Evolutionary conservation across 208 protist species (phyloP).

Genomic region (Crithidia fasciculata): DNA sequence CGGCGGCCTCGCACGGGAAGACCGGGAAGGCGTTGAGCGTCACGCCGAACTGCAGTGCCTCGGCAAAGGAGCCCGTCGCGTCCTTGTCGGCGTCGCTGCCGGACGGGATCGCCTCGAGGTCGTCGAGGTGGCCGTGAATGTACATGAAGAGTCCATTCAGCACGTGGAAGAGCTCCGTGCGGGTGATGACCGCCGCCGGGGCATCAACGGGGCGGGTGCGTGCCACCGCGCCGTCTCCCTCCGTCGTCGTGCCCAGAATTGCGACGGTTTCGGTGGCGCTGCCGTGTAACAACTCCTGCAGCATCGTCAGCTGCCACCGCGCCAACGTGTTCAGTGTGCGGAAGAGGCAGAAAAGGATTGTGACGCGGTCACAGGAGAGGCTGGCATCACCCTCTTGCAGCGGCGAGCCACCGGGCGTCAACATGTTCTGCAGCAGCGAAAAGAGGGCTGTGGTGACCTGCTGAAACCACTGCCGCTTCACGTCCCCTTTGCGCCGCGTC

Average conservation of each 20-base stretch:
- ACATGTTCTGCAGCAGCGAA: conserved; percentile 77
- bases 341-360: conserved; percentile 74
- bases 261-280: conserved; percentile 10
- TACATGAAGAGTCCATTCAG: conserved; percentile 75
- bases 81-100: conserved; percentile 24
- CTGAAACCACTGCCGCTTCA: conserved; percentile 53
- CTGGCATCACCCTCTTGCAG: conserved; percentile 28
- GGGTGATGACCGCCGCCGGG: conserved; percentile 48
- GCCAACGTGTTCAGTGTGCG: conserved; percentile 76
- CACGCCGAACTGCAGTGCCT: conserved; percentile 78
- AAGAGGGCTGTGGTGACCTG: conserved; percentile 62
- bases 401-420: conserved; percentile 53
- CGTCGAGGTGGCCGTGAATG: conserved; percentile 55
- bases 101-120: conserved; percentile 60
- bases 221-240: conserved; percentile 16
- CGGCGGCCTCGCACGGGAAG: conserved; percentile 22
- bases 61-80: conserved; percentile 50
- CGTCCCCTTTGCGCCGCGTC: conserved; percentile 56
- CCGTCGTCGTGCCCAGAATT: conserved; percentile 13
- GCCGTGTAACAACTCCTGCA: conserved; percentile 79
- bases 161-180: conserved; percentile 80
- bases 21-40: conserved; percentile 55
- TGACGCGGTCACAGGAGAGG: conserved; percentile 43
- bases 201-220: conserved; percentile 5
- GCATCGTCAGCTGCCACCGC: conserved; percentile 68